A percentile compares a stretch with the other conserved stretches of the same genome.
Conservation (phyloP, 768 basidiomycete species). For the Paxillus ammoniavirescens region DNA sequence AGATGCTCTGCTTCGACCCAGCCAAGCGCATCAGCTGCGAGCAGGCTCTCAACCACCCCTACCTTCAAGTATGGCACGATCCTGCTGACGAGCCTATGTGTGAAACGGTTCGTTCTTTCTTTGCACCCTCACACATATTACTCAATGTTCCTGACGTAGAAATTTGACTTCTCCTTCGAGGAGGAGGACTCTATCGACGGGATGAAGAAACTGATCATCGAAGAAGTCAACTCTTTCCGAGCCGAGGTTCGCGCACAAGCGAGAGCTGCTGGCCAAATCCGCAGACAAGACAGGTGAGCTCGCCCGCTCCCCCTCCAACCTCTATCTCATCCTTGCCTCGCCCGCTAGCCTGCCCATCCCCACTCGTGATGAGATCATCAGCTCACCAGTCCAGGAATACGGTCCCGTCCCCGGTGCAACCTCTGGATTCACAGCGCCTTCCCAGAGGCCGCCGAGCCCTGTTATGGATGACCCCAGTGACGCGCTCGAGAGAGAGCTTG, state of each 20-base stretch:
- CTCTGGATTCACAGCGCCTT: conserved; percentile 57
- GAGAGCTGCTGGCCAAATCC: conserved; percentile 66
- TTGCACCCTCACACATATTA: neutral
- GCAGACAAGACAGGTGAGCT: conserved; percentile 70
- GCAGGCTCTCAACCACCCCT: conserved; percentile 92
- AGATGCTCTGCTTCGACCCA: conserved; percentile 95
- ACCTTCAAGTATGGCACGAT: conserved; percentile 96
- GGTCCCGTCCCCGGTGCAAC: conserved; percentile 63
- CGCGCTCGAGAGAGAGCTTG: conserved; percentile 85
- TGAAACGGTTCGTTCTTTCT: conserved; percentile 53
- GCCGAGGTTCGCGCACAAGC: conserved; percentile 86
- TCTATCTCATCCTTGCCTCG: neutral
- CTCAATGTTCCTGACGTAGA: conserved; percentile 38
- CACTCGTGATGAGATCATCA: conserved; percentile 76
- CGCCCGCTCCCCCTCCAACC: too few relatives aligned
- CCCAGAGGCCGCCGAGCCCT: conserved; percentile 56
- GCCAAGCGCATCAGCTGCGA: conserved; percentile 95
- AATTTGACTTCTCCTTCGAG: conserved; percentile 97
- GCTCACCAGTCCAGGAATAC: conserved; percentile 67
- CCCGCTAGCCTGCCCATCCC: conserved; percentile 70
- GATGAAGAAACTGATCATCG: conserved; percentile 93
- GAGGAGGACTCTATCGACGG: conserved; percentile 96
- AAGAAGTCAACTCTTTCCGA: conserved; percentile 89
- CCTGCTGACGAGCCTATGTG: conserved; percentile 91
- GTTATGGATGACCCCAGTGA: conserved; percentile 84